Percentiles rank a stretch among this genome's conserved stretches.
Conservation (phyloP, 305 asterid species). For the Fraxinus floribunda region DNA sequence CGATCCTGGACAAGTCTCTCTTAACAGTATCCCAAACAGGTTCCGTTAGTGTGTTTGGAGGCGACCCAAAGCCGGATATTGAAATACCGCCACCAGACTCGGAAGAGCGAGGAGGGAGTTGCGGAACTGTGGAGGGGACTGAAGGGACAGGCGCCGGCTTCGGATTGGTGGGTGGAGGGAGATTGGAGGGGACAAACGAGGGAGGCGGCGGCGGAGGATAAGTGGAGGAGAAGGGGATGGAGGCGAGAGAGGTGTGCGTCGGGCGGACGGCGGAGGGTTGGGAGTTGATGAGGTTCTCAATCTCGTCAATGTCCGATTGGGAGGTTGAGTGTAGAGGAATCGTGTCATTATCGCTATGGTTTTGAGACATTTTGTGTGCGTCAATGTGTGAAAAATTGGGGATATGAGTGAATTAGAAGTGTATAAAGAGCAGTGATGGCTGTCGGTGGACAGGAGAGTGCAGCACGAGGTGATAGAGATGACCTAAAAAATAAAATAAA, state of each 20-base stretch:
- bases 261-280: slow-evolving; percentile 68
- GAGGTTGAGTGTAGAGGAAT: slow-evolving; percentile 71
- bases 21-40: slow-evolving; percentile 93
- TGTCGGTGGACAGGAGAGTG: too few species aligned
- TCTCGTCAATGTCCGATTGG: slow-evolving; percentile 97
- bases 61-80: slow-evolving; percentile 65
- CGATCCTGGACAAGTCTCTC: slow-evolving; percentile 84
- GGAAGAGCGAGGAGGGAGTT: slow-evolving; percentile 38
- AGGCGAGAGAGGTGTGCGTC: slow-evolving; percentile 74
- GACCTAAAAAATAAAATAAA: too few species aligned
- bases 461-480: too few species aligned
- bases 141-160: slow-evolving; percentile 34
- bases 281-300: slow-evolving; percentile 84
- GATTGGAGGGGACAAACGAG: slow-evolving; percentile 56
- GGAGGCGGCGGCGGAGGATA: slow-evolving; percentile 36
- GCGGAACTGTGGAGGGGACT: slow-evolving; percentile 22
- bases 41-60: slow-evolving; percentile 79
- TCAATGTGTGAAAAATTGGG: slow-evolving; percentile 15
- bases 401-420: neutral
- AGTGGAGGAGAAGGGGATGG: slow-evolving; percentile 67
- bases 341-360: slow-evolving; percentile 49
- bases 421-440: neutral
- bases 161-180: slow-evolving; percentile 47
- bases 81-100: slow-evolving; percentile 35
- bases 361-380: slow-evolving; percentile 50